phyloP scores from a whole-genome alignment of 2,329 filamentous ascomycete genomes.

The Fusarium camptoceras region DNA sequence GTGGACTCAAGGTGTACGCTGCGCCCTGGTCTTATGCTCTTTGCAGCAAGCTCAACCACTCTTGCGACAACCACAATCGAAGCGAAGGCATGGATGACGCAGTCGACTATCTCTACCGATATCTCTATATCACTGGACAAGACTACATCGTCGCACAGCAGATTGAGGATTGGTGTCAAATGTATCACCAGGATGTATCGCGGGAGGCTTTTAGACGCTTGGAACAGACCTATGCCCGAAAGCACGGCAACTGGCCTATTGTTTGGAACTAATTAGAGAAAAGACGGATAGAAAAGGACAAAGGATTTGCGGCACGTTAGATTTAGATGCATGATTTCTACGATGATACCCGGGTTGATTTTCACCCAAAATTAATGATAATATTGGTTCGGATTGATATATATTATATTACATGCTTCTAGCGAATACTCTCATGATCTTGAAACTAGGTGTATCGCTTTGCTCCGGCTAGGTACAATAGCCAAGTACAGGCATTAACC shows the following conservation, averaged over 20 bases:
- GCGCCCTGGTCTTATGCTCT: constrained; percentile 40
- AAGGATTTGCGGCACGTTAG: constrained; percentile 1
- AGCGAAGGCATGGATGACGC: constrained; percentile 39
- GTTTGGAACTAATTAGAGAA: constrained; percentile 19
- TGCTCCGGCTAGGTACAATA: not conserved
- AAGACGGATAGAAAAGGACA: not conserved
- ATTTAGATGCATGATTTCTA: constrained; percentile 18
- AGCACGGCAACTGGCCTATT: constrained; percentile 27
- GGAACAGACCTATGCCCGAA: constrained; percentile 20
- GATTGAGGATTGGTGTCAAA: constrained; percentile 30
- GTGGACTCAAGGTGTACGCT: constrained; percentile 35
- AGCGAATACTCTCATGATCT: constrained; percentile 4
- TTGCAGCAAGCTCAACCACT: constrained; percentile 39
- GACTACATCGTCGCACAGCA: constrained; percentile 7
- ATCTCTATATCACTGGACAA: constrained; percentile 12
- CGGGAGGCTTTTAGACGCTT: constrained; percentile 20
- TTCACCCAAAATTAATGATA: constrained; percentile 29
- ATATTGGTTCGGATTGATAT: constrained; percentile 10
- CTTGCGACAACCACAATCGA: constrained; percentile 31
- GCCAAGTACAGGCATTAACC: not conserved
- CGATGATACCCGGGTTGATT: constrained; percentile 34
- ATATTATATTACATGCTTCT: not conserved
- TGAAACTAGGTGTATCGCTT: not conserved
- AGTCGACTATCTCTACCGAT: constrained; percentile 33
- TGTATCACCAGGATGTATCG: constrained; percentile 33